A percentile compares a stretch with the other conserved stretches of the same genome.
Conservation (phyloP, 148 eudicot species). For the Vaccinium vitisidaea region DNA sequence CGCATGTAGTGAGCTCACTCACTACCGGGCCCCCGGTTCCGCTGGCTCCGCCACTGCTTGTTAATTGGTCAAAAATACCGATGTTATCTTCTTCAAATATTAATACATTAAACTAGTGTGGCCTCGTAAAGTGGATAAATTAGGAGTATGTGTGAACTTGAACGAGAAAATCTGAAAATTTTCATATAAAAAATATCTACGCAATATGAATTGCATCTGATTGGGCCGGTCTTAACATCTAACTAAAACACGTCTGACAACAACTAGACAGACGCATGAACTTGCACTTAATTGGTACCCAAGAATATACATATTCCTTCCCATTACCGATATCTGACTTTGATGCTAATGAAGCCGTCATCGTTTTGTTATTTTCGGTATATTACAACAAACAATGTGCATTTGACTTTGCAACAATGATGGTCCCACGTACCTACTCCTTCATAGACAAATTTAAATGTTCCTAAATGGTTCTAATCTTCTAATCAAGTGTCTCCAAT, state of each 20-base stretch:
- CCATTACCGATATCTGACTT: background rate
- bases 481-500: background rate
- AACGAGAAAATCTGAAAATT: background rate
- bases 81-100: too few species aligned
- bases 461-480: background rate
- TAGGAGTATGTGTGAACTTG: too few species aligned
- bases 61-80: too few species aligned
- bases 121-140: too few species aligned
- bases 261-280: too few species aligned
- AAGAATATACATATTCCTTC: background rate
- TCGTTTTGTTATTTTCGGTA: background rate
- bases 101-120: too few species aligned
- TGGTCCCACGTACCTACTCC: conserved; percentile 27
- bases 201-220: background rate
- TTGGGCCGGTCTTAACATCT: background rate
- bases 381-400: background rate
- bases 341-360: background rate
- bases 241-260: background rate
- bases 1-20: too few species aligned
- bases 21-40: too few species aligned
- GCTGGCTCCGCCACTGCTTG: too few species aligned
- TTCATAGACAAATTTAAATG: conserved; percentile 4
- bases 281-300: too few species aligned
- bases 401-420: conserved; percentile 6
- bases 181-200: background rate